Evolutionary conservation across 352 stramenopile genomes (phyloP), one percentile per base, ranked within the genome.

Genomic region (Globisporangium acanthophoron): DNA sequence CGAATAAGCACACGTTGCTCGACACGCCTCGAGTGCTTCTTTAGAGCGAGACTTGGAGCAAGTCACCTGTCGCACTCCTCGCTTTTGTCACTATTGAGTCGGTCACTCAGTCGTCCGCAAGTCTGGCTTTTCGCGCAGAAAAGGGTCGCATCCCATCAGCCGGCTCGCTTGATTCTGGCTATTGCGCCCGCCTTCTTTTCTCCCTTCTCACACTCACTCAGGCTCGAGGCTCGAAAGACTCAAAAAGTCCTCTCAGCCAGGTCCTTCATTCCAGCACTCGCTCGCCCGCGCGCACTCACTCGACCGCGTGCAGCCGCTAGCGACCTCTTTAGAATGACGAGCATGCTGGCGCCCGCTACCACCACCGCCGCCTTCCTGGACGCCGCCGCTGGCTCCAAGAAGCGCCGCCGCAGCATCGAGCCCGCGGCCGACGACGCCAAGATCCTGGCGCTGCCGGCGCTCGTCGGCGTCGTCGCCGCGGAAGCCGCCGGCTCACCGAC

Each of bases 371-470:
- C 53, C 24, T 59, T 73, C 41, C 58, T 70, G 31, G 63, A 71
- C 21, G 67, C 65, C 6, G 43, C 61, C 11, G 9, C 50, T 29
- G 37, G 44, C 45, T 72, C 73, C 58, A 87, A 87, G 67, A 90
- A 90, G 65, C 71, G 80, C 41, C 75, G 73, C 50, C 77, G 80
- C 66, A 87, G 77, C 46, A 80, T 87, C 61, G 80, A 90, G 56
- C 73, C 77, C 40, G 40, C 40, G 24, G 54, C 82, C 24, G 70
- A 80, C 35, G 69, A 73, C 21, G 64, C 66, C 64, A 84, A 85
- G 71, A 74, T 87, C 52, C 64, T 90, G 40, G 61, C 58, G 18
- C 66, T 90, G 54, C 75, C 77, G 45, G 62, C 77, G 40, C 59
- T n/a, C 56, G 31, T 67, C 46, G 41, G 16, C n/a, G 56, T 55